phyloP scores from a whole-genome alignment of 2,329 filamentous ascomycete species.

The Colletotrichum navitas region DNA sequence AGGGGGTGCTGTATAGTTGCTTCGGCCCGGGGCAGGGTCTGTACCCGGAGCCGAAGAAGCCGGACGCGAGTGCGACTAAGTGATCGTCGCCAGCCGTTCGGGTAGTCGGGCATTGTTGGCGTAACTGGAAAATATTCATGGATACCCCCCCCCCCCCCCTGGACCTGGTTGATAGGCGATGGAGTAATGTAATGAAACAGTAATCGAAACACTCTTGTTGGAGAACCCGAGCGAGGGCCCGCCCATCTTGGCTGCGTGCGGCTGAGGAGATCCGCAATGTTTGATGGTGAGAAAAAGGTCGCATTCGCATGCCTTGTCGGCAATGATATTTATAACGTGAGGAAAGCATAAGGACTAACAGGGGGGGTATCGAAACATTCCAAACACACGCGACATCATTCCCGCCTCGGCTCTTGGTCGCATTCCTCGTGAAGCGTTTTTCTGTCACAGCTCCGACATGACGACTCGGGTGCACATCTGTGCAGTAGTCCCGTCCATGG shows the following conservation, averaged over 20 bases:
- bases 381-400: conserved; percentile 12
- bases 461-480: neutral
- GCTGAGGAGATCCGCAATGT: neutral
- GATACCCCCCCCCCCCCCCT: conserved; percentile 31
- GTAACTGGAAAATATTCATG: neutral
- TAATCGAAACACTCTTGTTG: too few relatives aligned
- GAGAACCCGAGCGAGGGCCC: neutral
- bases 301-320: conserved; percentile 17
- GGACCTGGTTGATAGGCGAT: neutral
- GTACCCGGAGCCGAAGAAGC: neutral
- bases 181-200: neutral
- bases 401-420: neutral
- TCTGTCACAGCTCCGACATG: neutral
- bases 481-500: neutral
- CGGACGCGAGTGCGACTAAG: neutral
- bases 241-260: neutral
- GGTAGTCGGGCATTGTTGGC: neutral
- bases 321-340: conserved; percentile 11
- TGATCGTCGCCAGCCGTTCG: too few relatives aligned
- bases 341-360: neutral
- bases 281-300: neutral
- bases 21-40: neutral
- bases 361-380: conserved; percentile 25
- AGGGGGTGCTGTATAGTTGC: conserved; percentile 2
- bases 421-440: neutral